Evolutionary conservation across 495 filamentous ascomycete species (phyloP).

Genomic region (Ramalina intermedia): DNA sequence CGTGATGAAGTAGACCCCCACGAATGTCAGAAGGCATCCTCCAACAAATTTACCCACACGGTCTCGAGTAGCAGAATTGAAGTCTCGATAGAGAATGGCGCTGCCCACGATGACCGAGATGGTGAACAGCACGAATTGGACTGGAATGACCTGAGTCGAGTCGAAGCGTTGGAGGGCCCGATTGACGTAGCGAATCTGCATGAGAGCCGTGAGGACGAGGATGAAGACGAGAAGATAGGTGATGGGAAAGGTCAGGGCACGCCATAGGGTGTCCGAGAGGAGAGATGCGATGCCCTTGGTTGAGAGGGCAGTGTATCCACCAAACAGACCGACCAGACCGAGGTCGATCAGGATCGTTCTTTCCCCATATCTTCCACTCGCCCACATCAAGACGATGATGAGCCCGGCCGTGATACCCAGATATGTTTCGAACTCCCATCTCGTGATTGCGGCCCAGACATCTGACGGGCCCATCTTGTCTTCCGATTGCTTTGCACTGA

Average conservation of each 20-base stretch:
- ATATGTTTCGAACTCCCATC: conserved; percentile 84
- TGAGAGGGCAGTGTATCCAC: conserved; percentile 86
- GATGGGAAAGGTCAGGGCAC: conserved; percentile 76
- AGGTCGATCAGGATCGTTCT: conserved; percentile 85
- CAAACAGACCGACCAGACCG: conserved; percentile 57
- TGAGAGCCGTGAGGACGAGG: conserved; percentile 67
- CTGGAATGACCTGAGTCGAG: conserved; percentile 91
- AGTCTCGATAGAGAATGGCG: conserved; percentile 85
- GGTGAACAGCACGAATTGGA: conserved; percentile 93
- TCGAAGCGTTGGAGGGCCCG: conserved; percentile 88
- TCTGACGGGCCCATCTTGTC: conserved; percentile 81
- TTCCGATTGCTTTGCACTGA: conserved; percentile 82
- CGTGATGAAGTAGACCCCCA: conserved; percentile 89
- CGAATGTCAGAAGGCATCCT: conserved; percentile 80
- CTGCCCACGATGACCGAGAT: conserved; percentile 89
- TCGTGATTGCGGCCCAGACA: conserved; percentile 78
- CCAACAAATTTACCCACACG: conserved; percentile 73
- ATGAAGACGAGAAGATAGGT: conserved; percentile 71
- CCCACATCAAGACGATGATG: conserved; percentile 62
- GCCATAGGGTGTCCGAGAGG: conserved; percentile 75
- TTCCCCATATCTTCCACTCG: conserved; percentile 67
- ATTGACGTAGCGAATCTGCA: conserved; percentile 95
- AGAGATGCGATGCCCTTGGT: conserved; percentile 95
- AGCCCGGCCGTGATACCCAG: conserved; percentile 56
- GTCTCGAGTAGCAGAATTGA: conserved; percentile 56